phyloP scores from a whole-genome alignment of 2,329 filamentous ascomycete species.

The Ophiostoma australiae region DNA sequence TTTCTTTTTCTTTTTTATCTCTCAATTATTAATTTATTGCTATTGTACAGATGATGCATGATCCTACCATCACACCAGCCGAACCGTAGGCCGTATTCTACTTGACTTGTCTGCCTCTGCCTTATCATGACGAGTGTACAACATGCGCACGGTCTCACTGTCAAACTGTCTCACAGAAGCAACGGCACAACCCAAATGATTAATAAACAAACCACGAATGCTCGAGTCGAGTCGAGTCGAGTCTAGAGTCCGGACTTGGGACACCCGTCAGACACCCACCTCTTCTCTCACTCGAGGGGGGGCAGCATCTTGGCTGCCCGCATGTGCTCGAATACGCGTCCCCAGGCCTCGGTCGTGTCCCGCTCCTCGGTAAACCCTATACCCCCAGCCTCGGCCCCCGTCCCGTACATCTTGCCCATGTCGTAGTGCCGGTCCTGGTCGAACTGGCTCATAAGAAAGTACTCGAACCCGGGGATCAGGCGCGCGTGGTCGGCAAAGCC shows the following conservation, averaged over 20 bases:
- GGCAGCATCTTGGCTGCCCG: conserved; percentile 23
- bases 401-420: conserved; percentile 30
- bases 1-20: neutral
- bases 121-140: neutral
- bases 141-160: neutral
- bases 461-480: conserved; percentile 32
- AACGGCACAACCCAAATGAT: neutral
- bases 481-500: conserved; percentile 34
- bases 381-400: neutral
- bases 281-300: neutral
- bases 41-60: too few species aligned
- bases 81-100: too few species aligned
- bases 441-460: conserved; percentile 36
- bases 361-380: neutral
- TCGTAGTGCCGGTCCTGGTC: conserved; percentile 36
- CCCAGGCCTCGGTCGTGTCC: conserved; percentile 33
- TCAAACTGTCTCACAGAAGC: neutral
- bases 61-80: too few species aligned
- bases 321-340: conserved; percentile 40
- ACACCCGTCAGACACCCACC: neutral
- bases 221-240: neutral
- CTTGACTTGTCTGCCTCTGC: too few species aligned
- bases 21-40: neutral
- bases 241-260: neutral
- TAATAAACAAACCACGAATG: neutral